These are phyloP conservation scores for Allium sativum DNA, from an alignment of 106 monocot species.

Conservation along the genomic window DNA sequence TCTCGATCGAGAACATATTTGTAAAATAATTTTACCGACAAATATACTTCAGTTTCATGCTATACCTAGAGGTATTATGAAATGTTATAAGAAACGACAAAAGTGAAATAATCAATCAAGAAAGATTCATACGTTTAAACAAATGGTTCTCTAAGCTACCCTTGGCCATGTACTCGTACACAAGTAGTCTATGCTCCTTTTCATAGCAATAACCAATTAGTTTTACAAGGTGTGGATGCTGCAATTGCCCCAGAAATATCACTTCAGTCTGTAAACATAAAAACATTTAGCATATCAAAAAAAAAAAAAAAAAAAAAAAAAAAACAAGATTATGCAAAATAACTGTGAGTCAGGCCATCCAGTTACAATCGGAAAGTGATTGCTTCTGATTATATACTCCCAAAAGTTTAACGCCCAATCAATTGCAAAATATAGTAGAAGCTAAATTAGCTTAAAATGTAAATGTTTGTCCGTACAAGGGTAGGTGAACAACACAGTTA, in stretches of 20 bases:
- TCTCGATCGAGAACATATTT: not conserved
- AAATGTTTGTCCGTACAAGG: no score
- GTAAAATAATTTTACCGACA: no score
- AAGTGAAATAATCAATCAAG: not conserved
- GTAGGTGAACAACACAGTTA: no score
- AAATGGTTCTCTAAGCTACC: slow-evolving; percentile 91
- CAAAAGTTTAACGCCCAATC: no score
- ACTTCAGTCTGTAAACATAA: slow-evolving; percentile 47
- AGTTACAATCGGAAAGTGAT: no score
- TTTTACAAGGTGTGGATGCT: slow-evolving; percentile 73
- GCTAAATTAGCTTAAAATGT: no score
- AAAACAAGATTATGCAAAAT: no score
- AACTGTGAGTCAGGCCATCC: no score
- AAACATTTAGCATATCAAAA: not conserved
- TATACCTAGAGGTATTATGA: not conserved
- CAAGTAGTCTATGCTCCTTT: slow-evolving; percentile 62
- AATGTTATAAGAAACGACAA: not conserved
- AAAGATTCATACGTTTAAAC: slow-evolving; percentile 45
- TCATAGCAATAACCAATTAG: slow-evolving; percentile 82
- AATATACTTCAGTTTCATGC: no score
- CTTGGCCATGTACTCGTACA: slow-evolving; percentile 70
- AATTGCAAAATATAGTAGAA: no score
- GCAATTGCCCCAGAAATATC: slow-evolving; percentile 71
- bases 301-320: no score
- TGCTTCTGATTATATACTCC: no score